Percentiles rank a stretch among this genome's conserved stretches.
phyloP scores from a whole-genome alignment of 176 grass and related monocot species.

The Avena eriantha region DNA sequence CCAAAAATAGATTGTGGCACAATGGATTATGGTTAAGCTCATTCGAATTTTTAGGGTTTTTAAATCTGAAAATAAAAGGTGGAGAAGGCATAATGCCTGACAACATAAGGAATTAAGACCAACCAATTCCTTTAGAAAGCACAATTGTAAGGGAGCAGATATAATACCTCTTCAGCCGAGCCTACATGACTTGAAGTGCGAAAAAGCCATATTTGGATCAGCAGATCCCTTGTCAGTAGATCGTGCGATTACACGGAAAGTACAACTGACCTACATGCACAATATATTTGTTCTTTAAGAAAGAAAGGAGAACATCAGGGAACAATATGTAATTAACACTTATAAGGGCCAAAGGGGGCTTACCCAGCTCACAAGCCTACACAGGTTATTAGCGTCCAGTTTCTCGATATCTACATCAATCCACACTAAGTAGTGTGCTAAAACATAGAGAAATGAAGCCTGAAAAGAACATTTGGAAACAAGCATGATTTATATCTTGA shows the following conservation, averaged over 20 bases:
- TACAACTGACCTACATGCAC: conserved; percentile 64
- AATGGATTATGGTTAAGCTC: not conserved
- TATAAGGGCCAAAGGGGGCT: not conserved
- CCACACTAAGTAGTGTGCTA: conserved; percentile 62
- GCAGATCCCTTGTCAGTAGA: conserved; percentile 64
- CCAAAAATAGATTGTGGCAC: conserved; percentile 18
- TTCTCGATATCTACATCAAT: conserved; percentile 56
- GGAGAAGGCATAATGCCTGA: not conserved
- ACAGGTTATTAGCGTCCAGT: conserved; percentile 60
- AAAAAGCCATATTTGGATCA: conserved; percentile 69
- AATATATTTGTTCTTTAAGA: conserved; percentile 38
- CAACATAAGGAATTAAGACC: too few species aligned
- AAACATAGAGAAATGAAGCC: conserved; percentile 77
- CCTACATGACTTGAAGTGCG: conserved; percentile 72
- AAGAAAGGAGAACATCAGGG: not conserved
- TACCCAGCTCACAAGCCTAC: conserved; percentile 80
- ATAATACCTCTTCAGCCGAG: conserved; percentile 81
- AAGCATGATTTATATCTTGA: not conserved
- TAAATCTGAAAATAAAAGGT: conserved; percentile 17
- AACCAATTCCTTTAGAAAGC: conserved; percentile 32
- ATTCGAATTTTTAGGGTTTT: not conserved
- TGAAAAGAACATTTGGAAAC: conserved; percentile 52
- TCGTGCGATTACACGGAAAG: conserved; percentile 64
- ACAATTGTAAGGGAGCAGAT: not conserved
- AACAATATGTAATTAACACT: conserved; percentile 10